These are phyloP conservation scores for Croton setiger DNA, from an alignment of 441 rosid species.

Conservation along the genomic window DNA sequence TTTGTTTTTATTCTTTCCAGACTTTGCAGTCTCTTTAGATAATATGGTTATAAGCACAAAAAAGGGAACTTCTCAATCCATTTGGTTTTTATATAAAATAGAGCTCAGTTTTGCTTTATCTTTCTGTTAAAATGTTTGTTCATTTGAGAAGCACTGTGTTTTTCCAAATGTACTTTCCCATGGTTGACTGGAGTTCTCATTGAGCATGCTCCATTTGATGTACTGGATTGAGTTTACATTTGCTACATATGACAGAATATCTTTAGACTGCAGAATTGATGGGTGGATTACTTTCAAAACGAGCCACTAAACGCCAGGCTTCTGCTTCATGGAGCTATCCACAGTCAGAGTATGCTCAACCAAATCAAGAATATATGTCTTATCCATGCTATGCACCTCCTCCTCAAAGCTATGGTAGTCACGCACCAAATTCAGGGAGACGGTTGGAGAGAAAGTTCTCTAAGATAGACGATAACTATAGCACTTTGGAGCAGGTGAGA, in stretches of 20 bases:
- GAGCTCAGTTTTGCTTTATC: not conserved
- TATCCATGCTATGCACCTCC: constrained; percentile 35
- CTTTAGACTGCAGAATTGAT: constrained; percentile 30
- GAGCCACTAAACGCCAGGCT: constrained; percentile 27
- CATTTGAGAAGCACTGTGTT: not conserved
- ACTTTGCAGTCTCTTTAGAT: not conserved
- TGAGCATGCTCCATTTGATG: not conserved
- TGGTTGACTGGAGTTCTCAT: constrained; percentile 7
- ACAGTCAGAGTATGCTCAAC: constrained; percentile 37
- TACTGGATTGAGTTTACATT: constrained; percentile 16
- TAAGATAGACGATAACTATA: constrained; percentile 70
- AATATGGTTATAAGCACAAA: not conserved
- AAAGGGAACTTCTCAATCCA: not conserved
- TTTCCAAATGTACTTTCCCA: not conserved
- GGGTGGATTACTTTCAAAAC: constrained; percentile 55
- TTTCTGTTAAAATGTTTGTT: not conserved
- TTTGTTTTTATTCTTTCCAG: not conserved
- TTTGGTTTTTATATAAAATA: not conserved
- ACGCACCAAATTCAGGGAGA: constrained; percentile 41
- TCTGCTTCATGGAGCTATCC: constrained; percentile 53
- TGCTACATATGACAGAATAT: constrained; percentile 25
- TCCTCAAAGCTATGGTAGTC: constrained; percentile 37
- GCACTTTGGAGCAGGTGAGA: constrained; percentile 71
- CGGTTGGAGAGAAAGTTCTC: constrained; percentile 74
- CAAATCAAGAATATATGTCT: constrained; percentile 37